Evolutionary conservation across 108 stramenopile genomes (phyloP), one percentile per base, ranked within the genome.

Genomic region (Cafeteria roenbergensis): DNA sequence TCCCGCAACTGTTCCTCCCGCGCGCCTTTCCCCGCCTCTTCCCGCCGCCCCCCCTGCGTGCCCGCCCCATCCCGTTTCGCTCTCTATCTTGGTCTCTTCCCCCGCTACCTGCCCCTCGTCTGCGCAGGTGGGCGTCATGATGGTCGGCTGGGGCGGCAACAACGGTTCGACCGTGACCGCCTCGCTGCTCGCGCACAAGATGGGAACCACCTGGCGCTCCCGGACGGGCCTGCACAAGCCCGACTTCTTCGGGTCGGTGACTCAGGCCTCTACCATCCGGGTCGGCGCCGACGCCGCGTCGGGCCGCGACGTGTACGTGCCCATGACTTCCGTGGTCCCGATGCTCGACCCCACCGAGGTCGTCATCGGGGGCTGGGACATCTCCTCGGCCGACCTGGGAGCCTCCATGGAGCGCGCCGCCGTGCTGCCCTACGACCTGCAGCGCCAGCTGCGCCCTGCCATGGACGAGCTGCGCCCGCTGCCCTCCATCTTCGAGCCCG

Each of bases 341-440:
- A 90, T 94, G 80, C 75, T 90, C 9, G 62, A 94, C 65, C 95
- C 95, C 28, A 86, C 89, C 73, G 86, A 93, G 42, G 76, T 94
- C 64, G 95, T 93, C n/a, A 85, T 93, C 78, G 90, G 92, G 17
- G 95, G 95, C 52, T 97, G 95, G 95, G 95, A 97, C 69, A 94
- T 97, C 60, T 90, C 84, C 57, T 38, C 70, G 52, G 80, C 78
- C 77, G 89, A 93, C 66, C 74, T 97, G 61, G 93, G 82, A 21
- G 92, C 88, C 50, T 90, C 91, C 68, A 91, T 97, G 91, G 78
- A 75, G 55, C 87, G 92, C 34, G 73, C 90, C 57, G 75, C 81
- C 65, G 93, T 97, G 21, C 79, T 97, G 59, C 92, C 92, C 64
- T 77, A 77, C 56, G 87, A 86, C 62, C 75, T 97, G 66, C 95